phyloP scores from a whole-genome alignment of 2,329 filamentous ascomycete species.

The Juglanconis oblonga region DNA sequence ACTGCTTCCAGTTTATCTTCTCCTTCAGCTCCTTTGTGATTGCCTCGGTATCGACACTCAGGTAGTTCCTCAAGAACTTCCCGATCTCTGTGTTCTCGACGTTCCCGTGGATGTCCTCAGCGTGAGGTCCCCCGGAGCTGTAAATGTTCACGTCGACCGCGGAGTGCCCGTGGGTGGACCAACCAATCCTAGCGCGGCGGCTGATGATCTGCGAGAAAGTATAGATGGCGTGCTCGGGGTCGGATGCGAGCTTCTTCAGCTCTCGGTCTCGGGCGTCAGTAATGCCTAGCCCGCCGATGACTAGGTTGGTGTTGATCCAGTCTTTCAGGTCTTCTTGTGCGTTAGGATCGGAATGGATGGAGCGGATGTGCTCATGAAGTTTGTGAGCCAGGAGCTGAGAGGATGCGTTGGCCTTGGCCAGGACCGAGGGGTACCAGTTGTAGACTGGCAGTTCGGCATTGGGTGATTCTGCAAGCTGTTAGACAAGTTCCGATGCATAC shows the following conservation, averaged over 20 bases:
- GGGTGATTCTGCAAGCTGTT: conserved; percentile 12
- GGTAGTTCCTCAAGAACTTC: conserved; percentile 73
- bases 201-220: conserved; percentile 84
- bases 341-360: conserved; percentile 26
- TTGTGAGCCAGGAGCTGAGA: conserved; percentile 66
- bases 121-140: conserved; percentile 65
- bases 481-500: not conserved
- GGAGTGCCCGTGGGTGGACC: conserved; percentile 90
- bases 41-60: conserved; percentile 73
- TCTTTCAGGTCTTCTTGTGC: conserved; percentile 43
- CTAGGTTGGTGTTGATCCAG: conserved; percentile 67
- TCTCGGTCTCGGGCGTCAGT: conserved; percentile 69
- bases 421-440: conserved; percentile 77
- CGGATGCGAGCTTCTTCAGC: conserved; percentile 60
- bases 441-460: conserved; percentile 50
- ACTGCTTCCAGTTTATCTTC: conserved; percentile 37
- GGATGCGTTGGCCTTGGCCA: conserved; percentile 74
- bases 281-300: conserved; percentile 73
- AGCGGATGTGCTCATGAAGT: conserved; percentile 58
- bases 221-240: conserved; percentile 50
- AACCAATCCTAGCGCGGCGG: conserved; percentile 82
- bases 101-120: conserved; percentile 71
- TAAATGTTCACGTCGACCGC: conserved; percentile 98
- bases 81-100: conserved; percentile 95
- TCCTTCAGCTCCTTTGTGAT: conserved; percentile 74